phyloP scores from a whole-genome alignment of 371 early-diverging fungal genomes.

The Syncephalastrum monosporum region DNA sequence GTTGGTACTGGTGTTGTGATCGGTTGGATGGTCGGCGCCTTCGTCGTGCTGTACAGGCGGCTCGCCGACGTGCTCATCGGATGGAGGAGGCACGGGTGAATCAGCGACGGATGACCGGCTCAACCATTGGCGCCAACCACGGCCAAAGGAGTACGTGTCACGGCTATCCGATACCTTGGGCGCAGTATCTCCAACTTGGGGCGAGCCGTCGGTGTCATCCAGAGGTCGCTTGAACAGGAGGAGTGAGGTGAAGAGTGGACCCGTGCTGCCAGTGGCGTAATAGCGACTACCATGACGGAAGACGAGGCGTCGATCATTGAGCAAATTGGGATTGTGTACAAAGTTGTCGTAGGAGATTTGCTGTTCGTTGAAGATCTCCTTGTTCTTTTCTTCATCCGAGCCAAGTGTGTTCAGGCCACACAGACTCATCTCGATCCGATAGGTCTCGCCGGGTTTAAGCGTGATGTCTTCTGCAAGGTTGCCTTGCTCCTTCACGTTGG shows the following conservation, averaged over 20 bases:
- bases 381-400: conserved; percentile 50
- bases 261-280: conserved; percentile 39
- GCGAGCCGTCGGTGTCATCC: conserved; percentile 6
- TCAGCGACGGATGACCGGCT: conserved; percentile 45
- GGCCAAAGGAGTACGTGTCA: conserved; percentile 44
- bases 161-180: conserved; percentile 33
- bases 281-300: conserved; percentile 64
- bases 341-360: conserved; percentile 65
- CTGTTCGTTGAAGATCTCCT: conserved; percentile 58
- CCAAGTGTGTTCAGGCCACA: conserved; percentile 50
- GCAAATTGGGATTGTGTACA: conserved; percentile 60
- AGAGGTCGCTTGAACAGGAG: conserved; percentile 46
- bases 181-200: conserved; percentile 3
- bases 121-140: conserved; percentile 56
- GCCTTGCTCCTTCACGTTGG: too few relatives aligned
- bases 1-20: conserved; percentile 1
- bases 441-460: conserved; percentile 28
- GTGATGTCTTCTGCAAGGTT: conserved; percentile 2
- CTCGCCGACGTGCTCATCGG: not conserved
- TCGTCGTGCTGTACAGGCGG: conserved; percentile 6
- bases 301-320: conserved; percentile 68
- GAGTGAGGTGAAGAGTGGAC: conserved; percentile 56
- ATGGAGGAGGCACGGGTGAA: conserved; percentile 5
- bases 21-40: conserved; percentile 4
- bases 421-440: conserved; percentile 58